A percentile compares a stretch with the other conserved stretches of the same genome.
phyloP scores from a whole-genome alignment of 116 monocot species.

The Dioscorea cayenensis region DNA sequence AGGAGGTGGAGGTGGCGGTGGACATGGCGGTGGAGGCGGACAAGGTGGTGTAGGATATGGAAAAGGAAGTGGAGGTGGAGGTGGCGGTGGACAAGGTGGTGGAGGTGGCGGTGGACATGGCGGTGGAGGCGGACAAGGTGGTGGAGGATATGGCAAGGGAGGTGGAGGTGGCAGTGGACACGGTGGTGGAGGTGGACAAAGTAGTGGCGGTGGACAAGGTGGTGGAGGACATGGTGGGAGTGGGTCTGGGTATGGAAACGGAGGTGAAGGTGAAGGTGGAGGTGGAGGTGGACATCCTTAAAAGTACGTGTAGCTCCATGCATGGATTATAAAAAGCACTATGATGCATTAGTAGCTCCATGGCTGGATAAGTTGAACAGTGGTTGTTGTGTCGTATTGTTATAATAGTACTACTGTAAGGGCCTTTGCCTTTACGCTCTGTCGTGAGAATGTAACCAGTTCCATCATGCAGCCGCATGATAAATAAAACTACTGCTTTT shows the following conservation, averaged over 20 bases:
- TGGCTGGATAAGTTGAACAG: too few species aligned
- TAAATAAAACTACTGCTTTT: too few species aligned
- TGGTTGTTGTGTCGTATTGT: too few species aligned
- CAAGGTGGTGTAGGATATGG: constrained; percentile 59
- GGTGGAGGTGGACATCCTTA: too few species aligned
- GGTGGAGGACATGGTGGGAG: constrained; percentile 3
- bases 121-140: background rate
- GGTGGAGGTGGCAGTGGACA: background rate
- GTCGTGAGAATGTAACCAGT: too few species aligned
- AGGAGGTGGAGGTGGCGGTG: constrained; percentile 51
- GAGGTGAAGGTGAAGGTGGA: too few species aligned
- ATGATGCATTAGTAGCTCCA: too few species aligned
- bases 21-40: constrained; percentile 57
- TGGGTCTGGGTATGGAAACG: constrained; percentile 19
- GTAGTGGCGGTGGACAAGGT: constrained; percentile 22
- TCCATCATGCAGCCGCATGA: too few species aligned
- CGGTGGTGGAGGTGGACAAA: constrained; percentile 22
- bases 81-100: background rate
- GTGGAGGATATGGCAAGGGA: background rate
- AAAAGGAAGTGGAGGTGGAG: constrained; percentile 26
- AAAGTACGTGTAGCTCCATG: too few species aligned
- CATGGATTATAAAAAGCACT: too few species aligned
- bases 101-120: background rate
- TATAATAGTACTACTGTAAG: too few species aligned
- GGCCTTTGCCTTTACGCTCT: too few species aligned